phyloP scores from a whole-genome alignment of 768 basidiomycete species.

The Strobilomyces echinocephalus region DNA sequence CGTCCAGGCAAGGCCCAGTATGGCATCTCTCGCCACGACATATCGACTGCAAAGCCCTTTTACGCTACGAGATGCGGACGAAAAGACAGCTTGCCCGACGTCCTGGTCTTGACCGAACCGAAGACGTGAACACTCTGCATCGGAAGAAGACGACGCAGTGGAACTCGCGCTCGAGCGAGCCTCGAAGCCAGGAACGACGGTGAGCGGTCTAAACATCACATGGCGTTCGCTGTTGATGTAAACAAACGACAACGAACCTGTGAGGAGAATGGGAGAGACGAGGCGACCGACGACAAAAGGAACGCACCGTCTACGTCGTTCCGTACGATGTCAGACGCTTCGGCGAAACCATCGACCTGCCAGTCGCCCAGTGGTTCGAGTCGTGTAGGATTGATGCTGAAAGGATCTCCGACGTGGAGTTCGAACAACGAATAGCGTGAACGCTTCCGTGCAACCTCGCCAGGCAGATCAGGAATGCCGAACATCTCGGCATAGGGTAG shows the following conservation, averaged over 20 bases:
- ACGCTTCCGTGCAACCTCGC: constrained; percentile 1
- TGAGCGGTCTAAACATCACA: constrained; percentile 41
- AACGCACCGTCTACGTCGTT: constrained; percentile 46
- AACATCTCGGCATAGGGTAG: constrained; percentile 19
- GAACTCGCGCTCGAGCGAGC: constrained; percentile 12
- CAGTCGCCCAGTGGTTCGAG: constrained; percentile 53
- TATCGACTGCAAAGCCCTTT: constrained; percentile 21
- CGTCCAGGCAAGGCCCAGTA: constrained; percentile 48
- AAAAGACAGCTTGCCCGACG: constrained; percentile 12
- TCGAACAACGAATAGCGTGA: constrained; percentile 24
- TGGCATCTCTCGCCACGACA: constrained; percentile 19
- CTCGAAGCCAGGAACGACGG: constrained; percentile 26
- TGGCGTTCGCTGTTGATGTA: constrained; percentile 41
- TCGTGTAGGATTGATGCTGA: constrained; percentile 15
- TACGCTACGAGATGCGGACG: constrained; percentile 9
- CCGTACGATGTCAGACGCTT: constrained; percentile 41
- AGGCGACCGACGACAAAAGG: neutral
- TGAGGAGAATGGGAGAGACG: constrained; percentile 11
- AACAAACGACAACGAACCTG: constrained; percentile 28
- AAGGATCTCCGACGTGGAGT: constrained; percentile 21
- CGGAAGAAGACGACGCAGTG: constrained; percentile 23
- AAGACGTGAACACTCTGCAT: constrained; percentile 19
- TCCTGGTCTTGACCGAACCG: constrained; percentile 24
- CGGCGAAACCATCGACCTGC: constrained; percentile 45
- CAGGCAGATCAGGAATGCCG: constrained; percentile 16